Percentiles rank a stretch among this genome's conserved stretches.
These are phyloP conservation scores for Ailanthus altissimus DNA, from an alignment of 345 rosid genomes.

Conservation along the genomic window DNA sequence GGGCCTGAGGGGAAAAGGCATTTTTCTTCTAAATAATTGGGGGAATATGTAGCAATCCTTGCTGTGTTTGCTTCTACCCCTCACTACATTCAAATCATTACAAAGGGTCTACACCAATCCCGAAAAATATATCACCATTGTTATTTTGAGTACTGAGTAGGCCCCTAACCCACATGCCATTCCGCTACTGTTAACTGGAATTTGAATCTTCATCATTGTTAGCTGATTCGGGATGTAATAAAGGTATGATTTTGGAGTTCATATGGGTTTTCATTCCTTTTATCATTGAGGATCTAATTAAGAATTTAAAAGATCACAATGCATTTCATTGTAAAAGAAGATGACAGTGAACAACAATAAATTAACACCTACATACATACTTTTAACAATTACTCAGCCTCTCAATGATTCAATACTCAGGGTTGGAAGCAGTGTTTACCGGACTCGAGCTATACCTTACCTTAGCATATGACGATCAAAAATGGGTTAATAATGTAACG, in stretches of 20 bases:
- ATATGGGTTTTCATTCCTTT: slow-evolving; percentile 24
- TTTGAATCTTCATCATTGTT: slow-evolving; percentile 39
- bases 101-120: slow-evolving; percentile 25
- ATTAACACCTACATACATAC: not conserved
- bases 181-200: slow-evolving; percentile 34
- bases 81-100: slow-evolving; percentile 52
- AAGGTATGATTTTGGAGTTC: slow-evolving; percentile 19
- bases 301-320: not conserved
- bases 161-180: slow-evolving; percentile 26
- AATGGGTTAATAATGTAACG: not conserved
- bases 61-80: slow-evolving; percentile 61
- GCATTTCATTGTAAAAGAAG: not conserved
- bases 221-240: slow-evolving; percentile 27
- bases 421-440: slow-evolving; percentile 5
- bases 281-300: slow-evolving; percentile 40
- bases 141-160: slow-evolving; percentile 5
- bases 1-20: slow-evolving; percentile 28
- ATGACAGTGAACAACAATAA: not conserved
- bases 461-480: not conserved
- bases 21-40: slow-evolving; percentile 27
- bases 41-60: slow-evolving; percentile 43
- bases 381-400: slow-evolving; percentile 4
- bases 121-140: not conserved
- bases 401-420: not conserved
- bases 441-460: not conserved